Evolutionary conservation across 257 asterid species (phyloP).

Genomic region (Primulina tabacum): DNA sequence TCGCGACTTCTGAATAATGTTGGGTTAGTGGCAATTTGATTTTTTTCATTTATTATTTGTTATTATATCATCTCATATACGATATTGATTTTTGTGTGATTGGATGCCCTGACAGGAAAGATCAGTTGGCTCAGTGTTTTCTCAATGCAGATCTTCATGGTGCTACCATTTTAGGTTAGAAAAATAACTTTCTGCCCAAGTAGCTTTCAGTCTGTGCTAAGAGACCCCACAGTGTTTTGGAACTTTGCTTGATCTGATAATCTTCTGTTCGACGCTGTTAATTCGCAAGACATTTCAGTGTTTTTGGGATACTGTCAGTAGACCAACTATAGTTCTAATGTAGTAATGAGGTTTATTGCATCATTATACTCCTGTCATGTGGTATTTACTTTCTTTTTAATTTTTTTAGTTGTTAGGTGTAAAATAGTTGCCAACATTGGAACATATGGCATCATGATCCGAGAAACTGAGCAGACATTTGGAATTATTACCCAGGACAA

Average conservation of each 20-base stretch:
- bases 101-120: constrained; percentile 52
- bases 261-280: no score
- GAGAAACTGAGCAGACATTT: constrained; percentile 82
- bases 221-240: no score
- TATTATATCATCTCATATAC: not conserved
- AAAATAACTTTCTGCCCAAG: not conserved
- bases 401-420: constrained; percentile 66
- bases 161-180: constrained; percentile 67
- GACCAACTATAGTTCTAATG: no score
- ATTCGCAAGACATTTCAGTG: no score
- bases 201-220: not conserved
- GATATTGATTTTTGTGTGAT: constrained; percentile 1
- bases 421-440: constrained; percentile 50
- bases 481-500: constrained; percentile 77
- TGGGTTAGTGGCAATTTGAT: constrained; percentile 47
- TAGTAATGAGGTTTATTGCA: not conserved
- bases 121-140: constrained; percentile 70
- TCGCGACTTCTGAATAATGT: constrained; percentile 57
- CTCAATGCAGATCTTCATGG: constrained; percentile 82
- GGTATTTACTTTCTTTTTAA: constrained; percentile 13
- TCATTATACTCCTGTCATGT: not conserved
- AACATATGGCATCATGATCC: constrained; percentile 71
- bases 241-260: no score
- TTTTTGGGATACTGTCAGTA: not conserved
- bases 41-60: constrained; percentile 14